Conservation (phyloP, 495 filamentous ascomycete species). For the Penicillium ucsense region DNA sequence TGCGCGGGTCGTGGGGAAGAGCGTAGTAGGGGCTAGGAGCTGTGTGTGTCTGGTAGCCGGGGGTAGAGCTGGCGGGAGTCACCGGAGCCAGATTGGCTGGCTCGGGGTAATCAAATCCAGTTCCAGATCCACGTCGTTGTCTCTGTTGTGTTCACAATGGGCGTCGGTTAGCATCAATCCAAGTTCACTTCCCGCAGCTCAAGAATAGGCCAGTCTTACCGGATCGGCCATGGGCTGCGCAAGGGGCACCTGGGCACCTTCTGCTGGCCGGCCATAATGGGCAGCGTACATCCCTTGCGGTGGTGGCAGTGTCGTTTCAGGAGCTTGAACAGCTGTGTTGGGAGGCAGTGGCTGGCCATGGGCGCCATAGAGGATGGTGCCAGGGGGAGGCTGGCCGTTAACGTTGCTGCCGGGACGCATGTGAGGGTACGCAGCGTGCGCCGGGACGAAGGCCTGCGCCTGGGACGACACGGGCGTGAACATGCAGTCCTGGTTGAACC, state of each 20-base stretch:
- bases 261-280: slow-evolving; percentile 27
- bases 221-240: slow-evolving; percentile 32
- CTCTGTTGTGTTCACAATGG: slow-evolving; percentile 19
- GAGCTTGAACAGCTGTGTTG: slow-evolving; percentile 38
- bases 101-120: slow-evolving; percentile 45
- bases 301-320: slow-evolving; percentile 39
- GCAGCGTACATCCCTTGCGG: slow-evolving; percentile 38
- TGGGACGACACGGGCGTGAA: slow-evolving; percentile 80
- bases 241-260: slow-evolving; percentile 31
- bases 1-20: slow-evolving; percentile 36
- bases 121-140: slow-evolving; percentile 39
- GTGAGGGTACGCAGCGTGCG: slow-evolving; percentile 60
- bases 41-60: slow-evolving; percentile 40
- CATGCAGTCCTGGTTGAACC: slow-evolving; percentile 78
- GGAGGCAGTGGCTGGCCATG: slow-evolving; percentile 64
- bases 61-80: slow-evolving; percentile 38
- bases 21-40: slow-evolving; percentile 38
- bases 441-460: slow-evolving; percentile 75
- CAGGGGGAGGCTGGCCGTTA: slow-evolving; percentile 31
- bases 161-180: no score
- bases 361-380: slow-evolving; percentile 54
- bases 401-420: slow-evolving; percentile 33
- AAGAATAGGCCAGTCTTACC: slow-evolving; percentile 32
- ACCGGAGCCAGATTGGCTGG: slow-evolving; percentile 45
- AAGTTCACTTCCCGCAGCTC: background rate